Base-by-base conservation (phyloP, 257 asterid genomes). In the Scutellaria baicalensis region DNA sequence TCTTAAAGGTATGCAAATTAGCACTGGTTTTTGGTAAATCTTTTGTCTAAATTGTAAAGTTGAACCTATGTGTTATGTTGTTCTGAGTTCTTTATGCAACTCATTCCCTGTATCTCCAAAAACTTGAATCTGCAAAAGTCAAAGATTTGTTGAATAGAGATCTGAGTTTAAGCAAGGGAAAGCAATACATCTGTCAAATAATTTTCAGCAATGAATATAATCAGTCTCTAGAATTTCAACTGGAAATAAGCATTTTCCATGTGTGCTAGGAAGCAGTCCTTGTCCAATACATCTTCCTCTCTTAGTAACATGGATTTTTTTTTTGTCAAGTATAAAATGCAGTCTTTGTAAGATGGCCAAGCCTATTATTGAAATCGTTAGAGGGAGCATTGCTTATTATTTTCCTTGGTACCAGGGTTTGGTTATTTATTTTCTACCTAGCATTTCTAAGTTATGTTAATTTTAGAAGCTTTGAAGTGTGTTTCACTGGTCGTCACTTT, bases 1-100 rank as follows among this genome's bases (percentile, higher is more conserved):
- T 91, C 78, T 85, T 89, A 21, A 94, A 91, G 97, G 99, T 91
- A 82, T 62, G 85, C 57, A 72, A 42, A 33, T 38, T 48, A 56
- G 14, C 38, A 44, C 57, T 62, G 49, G 18, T 52, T 18, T 73
- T 50, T 52, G 44, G 42, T 47, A 36, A 1, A 59, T 47, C 27
- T 48, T 59, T 0, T 17, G 43, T 14, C 48, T 51, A 14, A 51
- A 23, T 45, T 21, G 56, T 36, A 47, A 50, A 3, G 35, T 33
- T 6, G 63, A 31, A 42, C 9, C 58, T 18, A 23, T 21, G 11
- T 35, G 57, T 33, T 18, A 45, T 7, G 35, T 44, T 13, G 50
- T 44, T 27, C 10, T 42, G 12, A 21, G 52, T 55, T 60, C 31
- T 36, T 14, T 21, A 23, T 59, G 31, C 18, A 14, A 11, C 7